Evolutionary conservation across 1,284 basidiomycete species (phyloP).

Genomic region (Vanrija humicola): DNA sequence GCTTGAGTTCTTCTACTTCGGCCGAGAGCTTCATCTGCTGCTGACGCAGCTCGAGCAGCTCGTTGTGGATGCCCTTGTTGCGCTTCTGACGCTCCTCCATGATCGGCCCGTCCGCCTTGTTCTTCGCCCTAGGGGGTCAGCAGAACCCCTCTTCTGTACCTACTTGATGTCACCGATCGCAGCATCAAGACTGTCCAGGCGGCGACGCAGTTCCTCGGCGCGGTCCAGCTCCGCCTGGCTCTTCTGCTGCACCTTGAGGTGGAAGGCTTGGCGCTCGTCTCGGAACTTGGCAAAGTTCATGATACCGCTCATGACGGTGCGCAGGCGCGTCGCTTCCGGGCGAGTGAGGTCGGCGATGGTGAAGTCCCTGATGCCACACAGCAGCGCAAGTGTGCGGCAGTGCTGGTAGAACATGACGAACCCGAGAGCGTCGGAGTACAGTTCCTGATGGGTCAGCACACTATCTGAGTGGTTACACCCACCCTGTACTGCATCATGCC

Average conservation of each 20-base stretch:
- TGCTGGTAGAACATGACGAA: slow-evolving; percentile 65
- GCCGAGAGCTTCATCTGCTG: slow-evolving; percentile 57
- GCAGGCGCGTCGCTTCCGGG: slow-evolving; percentile 68
- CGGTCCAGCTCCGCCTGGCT: slow-evolving; percentile 27
- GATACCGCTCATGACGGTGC: slow-evolving; percentile 72
- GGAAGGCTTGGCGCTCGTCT: slow-evolving; percentile 27
- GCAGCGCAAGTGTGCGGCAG: slow-evolving; percentile 64
- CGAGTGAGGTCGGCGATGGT: slow-evolving; percentile 66
- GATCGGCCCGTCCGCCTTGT: slow-evolving; percentile 66
- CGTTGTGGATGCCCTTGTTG: slow-evolving; percentile 60
- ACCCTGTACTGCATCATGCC: slow-evolving; percentile 54
- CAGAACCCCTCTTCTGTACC: slow-evolving; percentile 30
- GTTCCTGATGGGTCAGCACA: slow-evolving; percentile 54
- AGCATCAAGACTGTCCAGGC: slow-evolving; percentile 56
- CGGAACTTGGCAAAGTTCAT: slow-evolving; percentile 86
- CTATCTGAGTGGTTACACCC: slow-evolving; percentile 20
- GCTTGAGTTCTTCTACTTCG: slow-evolving; percentile 59
- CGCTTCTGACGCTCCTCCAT: slow-evolving; percentile 60
- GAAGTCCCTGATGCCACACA: slow-evolving; percentile 74
- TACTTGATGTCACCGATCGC: slow-evolving; percentile 64
- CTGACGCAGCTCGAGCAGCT: slow-evolving; percentile 60
- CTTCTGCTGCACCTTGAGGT: slow-evolving; percentile 18
- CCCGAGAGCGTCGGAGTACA: slow-evolving; percentile 58
- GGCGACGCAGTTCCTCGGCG: slow-evolving; percentile 51
- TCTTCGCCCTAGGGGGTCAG: slow-evolving; percentile 55